Conservation (phyloP, 225 moss, liverwort and hornwort species). For the Marchantia polymorpha region DNA sequence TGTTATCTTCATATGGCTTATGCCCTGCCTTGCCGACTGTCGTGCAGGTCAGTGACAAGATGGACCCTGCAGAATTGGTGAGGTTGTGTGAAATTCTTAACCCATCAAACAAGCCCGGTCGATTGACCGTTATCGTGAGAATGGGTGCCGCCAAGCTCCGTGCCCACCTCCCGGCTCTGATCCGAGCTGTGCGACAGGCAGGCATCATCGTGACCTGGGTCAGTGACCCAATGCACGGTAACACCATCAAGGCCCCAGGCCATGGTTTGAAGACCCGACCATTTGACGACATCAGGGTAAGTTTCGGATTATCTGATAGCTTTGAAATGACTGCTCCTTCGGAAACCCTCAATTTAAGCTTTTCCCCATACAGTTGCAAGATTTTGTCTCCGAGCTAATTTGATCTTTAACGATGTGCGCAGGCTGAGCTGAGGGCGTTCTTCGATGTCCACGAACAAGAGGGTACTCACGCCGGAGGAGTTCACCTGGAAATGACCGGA, state of each 20-base stretch:
- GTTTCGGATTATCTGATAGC: background rate
- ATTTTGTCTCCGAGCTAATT: background rate
- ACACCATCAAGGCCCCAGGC: conserved; percentile 77
- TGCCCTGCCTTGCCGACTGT: background rate
- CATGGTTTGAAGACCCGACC: conserved; percentile 82
- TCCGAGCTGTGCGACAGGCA: conserved; percentile 59
- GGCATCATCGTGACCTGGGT: conserved; percentile 82
- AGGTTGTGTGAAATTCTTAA: conserved; percentile 52
- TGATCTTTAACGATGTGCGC: background rate
- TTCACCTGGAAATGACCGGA: conserved; percentile 85
- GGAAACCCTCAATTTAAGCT: background rate
- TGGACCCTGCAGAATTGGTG: conserved; percentile 56
- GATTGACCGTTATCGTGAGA: conserved; percentile 58
- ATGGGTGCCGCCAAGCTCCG: conserved; percentile 68
- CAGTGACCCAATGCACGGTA: conserved; percentile 87
- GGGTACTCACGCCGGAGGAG: conserved; percentile 71
- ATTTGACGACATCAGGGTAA: conserved; percentile 74
- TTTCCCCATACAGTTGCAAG: background rate
- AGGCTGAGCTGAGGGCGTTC: conserved; percentile 73
- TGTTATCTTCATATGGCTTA: background rate
- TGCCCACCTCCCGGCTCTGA: conserved; percentile 50
- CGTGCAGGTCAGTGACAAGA: conserved; percentile 61
- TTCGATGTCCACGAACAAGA: conserved; percentile 81
- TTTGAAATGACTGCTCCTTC: no score
- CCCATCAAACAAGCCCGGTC: conserved; percentile 62